Conservation (phyloP, 2,329 filamentous ascomycete genomes). For the Pseudogymnoascus sp. region DNA sequence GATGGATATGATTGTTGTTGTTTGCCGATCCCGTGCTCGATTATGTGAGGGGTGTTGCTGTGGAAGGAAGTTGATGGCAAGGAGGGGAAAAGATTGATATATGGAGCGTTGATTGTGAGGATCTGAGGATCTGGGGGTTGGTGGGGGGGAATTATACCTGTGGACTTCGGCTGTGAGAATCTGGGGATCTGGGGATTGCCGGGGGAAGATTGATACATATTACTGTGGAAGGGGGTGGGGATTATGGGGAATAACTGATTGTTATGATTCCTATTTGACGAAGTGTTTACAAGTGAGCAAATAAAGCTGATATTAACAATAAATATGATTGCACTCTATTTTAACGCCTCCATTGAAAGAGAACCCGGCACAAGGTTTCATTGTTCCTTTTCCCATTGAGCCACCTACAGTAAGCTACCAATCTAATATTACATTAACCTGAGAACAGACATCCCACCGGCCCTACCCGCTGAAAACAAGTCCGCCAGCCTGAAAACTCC, state of each 20-base stretch:
- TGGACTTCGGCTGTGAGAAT: not conserved
- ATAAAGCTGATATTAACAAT: not conserved
- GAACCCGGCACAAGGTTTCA: not conserved
- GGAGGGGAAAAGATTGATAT: not conserved
- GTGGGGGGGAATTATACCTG: not conserved
- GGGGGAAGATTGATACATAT: not conserved
- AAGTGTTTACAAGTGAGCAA: not conserved
- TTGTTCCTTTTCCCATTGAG: not conserved
- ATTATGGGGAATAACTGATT: not conserved
- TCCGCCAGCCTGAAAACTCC: constrained; percentile 6
- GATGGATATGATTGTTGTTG: constrained; percentile 47
- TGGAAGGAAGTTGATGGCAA: not conserved
- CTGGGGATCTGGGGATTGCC: not conserved
- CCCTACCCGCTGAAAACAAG: constrained; percentile 4
- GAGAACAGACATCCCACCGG: not conserved
- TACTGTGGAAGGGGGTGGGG: not conserved
- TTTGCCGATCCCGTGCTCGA: constrained; percentile 43
- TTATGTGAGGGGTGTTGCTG: constrained; percentile 36
- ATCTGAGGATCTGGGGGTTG: not conserved
- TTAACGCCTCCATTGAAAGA: not conserved
- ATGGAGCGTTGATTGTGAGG: not conserved
- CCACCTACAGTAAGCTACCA: not conserved
- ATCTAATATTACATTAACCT: not conserved
- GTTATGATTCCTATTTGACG: not conserved
- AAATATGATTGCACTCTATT: not conserved